Base-by-base conservation (phyloP, 2,329 filamentous ascomycete genomes). In the Drechslerella stenobrocha region DNA sequence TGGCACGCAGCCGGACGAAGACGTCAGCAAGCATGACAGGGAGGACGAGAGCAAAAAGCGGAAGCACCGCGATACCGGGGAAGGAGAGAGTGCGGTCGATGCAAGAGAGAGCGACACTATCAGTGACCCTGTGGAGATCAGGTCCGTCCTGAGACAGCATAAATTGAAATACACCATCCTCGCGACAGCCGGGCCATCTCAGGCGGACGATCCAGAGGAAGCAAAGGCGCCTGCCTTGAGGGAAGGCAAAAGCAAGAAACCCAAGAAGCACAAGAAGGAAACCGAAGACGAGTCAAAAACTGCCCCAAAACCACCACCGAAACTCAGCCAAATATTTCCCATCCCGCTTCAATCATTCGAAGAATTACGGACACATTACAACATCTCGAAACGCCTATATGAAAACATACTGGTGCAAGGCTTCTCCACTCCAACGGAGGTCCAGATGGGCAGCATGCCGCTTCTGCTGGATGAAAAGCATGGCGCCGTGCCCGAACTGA, bases 401-500 rank as follows among this genome's bases (percentile, higher is more conserved):
- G 84, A 87, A 66, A 98, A 98, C 74, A 80, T 98, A 26, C 80
- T 83, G 11, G 81, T 83, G n/a, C 89, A 97, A 77, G 90, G 88
- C 8, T 98, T 95, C 75, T 84, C 82, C 32, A 80, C 90, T 59
- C 93, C 93, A 9, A 98, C 93, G 0, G 92, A 97, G 77, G 91
- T 98, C 9, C 93, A 98, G 76, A 83, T 97, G 76, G 91, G 84
- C 2, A 87, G 86, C 73, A 77, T 98, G 70, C 92, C 93, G 24
- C 77, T 97, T 45, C 79, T 97, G 32, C 78, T 97, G 26, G 77
- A 80, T 13, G 78, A 80, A 69, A 78, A 58, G 82, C 82, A 0
- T 76, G 84, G 26, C 66, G 74, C n/a, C 73, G 75, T 42, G 72
- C 75, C 32, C 69, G 69, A 77, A 18, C 61, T 79, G 18, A 72